phyloP scores from a whole-genome alignment of 768 basidiomycete genomes.

The Russula olivacea region DNA sequence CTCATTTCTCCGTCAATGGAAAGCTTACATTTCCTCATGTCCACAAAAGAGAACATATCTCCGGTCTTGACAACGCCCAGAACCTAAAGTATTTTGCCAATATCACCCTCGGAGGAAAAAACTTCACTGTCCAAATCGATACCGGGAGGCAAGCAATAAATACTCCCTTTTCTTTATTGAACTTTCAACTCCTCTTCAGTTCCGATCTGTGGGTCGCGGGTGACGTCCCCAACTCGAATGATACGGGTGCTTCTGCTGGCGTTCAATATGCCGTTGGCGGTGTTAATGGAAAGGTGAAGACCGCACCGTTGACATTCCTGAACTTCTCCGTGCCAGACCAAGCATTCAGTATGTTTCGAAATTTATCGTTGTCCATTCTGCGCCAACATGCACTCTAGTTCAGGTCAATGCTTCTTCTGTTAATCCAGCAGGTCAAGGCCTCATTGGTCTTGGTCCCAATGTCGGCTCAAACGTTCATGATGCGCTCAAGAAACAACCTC shows the following conservation, averaged over 20 bases:
- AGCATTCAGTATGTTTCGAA: constrained; percentile 39
- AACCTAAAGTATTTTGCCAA: constrained; percentile 37
- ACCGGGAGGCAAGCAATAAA: constrained; percentile 39
- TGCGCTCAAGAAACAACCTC: constrained; percentile 30
- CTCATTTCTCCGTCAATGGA: constrained; percentile 10
- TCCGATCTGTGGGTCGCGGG: constrained; percentile 61
- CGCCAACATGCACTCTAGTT: constrained; percentile 33
- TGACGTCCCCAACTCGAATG: constrained; percentile 35
- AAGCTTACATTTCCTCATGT: constrained; percentile 7
- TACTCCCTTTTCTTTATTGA: background rate
- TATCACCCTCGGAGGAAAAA: constrained; percentile 36
- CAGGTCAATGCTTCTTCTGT: constrained; percentile 33
- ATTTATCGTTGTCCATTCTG: background rate
- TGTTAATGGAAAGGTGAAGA: constrained; percentile 43
- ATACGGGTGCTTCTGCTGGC: constrained; percentile 35
- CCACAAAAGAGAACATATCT: constrained; percentile 29
- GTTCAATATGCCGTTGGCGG: constrained; percentile 52
- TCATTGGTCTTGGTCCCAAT: constrained; percentile 59
- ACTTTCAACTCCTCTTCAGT: constrained; percentile 32
- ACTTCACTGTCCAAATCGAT: constrained; percentile 37
- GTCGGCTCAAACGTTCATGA: constrained; percentile 45
- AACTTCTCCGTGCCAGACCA: constrained; percentile 42
- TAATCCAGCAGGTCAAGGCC: constrained; percentile 35
- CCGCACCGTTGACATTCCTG: constrained; percentile 40
- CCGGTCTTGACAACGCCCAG: constrained; percentile 29